Evolutionary conservation across 169 alveolate genomes (phyloP).

Genomic region (Plasmodium reichenowi): DNA sequence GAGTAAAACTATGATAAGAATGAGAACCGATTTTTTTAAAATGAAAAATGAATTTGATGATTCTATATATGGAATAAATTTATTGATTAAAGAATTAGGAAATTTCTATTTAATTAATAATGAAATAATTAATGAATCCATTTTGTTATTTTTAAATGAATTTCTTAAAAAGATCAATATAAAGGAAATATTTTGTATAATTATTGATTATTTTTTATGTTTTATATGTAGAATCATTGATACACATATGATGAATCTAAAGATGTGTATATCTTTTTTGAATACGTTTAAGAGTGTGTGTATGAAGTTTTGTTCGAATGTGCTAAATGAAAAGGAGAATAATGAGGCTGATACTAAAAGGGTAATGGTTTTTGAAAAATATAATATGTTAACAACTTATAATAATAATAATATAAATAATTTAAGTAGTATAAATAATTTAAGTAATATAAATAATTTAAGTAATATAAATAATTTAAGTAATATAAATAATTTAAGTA

Average conservation of each 20-base stretch:
- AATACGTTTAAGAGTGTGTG: conserved; percentile 26
- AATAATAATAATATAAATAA: background rate
- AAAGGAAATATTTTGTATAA: conserved; percentile 8
- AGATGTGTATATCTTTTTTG: conserved; percentile 38
- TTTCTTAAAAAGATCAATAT: conserved; percentile 31
- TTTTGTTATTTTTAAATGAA: conserved; percentile 24
- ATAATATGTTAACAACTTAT: background rate
- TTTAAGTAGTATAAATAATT: no score
- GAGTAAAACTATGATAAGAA: conserved; percentile 29
- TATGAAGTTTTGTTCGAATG: conserved; percentile 14
- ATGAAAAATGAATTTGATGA: conserved; percentile 3
- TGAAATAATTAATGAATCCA: conserved; percentile 36
- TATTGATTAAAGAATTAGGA: conserved; percentile 21
- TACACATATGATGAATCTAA: conserved; percentile 23
- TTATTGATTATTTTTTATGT: conserved; percentile 12
- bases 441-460: background rate
- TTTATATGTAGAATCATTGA: conserved; percentile 27
- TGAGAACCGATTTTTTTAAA: conserved; percentile 22
- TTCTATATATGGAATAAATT: conserved; percentile 11
- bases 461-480: background rate
- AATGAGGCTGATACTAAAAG: background rate
- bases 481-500: background rate
- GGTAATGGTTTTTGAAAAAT: background rate
- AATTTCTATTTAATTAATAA: conserved; percentile 3
- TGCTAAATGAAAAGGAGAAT: background rate